phyloP scores from a whole-genome alignment of 495 filamentous ascomycete genomes.

The Aspergillus heteromorphus region DNA sequence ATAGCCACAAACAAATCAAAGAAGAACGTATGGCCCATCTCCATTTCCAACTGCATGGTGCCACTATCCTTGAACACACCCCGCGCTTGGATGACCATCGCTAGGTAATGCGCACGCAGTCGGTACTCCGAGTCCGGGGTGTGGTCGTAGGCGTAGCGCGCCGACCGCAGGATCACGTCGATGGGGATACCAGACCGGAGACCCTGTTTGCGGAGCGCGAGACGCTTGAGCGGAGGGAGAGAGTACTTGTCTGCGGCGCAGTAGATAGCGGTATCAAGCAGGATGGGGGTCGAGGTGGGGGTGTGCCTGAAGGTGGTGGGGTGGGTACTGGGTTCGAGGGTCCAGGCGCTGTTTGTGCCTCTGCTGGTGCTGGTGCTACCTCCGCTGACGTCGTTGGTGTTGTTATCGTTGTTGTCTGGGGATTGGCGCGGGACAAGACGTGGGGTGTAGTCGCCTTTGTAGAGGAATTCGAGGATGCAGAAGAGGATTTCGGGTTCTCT shows the following conservation, averaged over 20 bases:
- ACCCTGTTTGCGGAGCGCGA: conserved; percentile 89
- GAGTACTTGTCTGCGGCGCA: conserved; percentile 82
- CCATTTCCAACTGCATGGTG: conserved; percentile 98
- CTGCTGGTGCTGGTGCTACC: conserved; percentile 1
- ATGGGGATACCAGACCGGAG: conserved; percentile 80
- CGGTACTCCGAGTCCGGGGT: conserved; percentile 84
- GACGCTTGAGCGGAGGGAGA: conserved; percentile 78
- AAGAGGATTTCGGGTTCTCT: conserved; percentile 62
- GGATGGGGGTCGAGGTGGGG: conserved; percentile 62
- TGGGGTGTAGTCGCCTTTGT: conserved; percentile 67
- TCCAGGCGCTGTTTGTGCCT: not conserved
- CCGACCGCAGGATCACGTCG: conserved; percentile 80
- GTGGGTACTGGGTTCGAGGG: not conserved
- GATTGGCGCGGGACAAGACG: conserved; percentile 46
- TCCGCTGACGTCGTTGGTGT: conserved; percentile 28
- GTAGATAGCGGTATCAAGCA: conserved; percentile 89
- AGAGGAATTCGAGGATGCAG: conserved; percentile 63
- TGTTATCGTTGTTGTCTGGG: conserved; percentile 37
- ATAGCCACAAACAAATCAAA: conserved; percentile 97
- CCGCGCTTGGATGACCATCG: conserved; percentile 87
- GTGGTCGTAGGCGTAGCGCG: conserved; percentile 90
- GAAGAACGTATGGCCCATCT: conserved; percentile 83
- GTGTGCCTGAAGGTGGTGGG: conserved; percentile 64
- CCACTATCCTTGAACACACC: conserved; percentile 93
- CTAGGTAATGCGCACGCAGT: conserved; percentile 89